Evolutionary conservation across 345 rosid genomes (phyloP), one percentile per base, ranked within the genome.

Genomic region (Pelargonium nanum): DNA sequence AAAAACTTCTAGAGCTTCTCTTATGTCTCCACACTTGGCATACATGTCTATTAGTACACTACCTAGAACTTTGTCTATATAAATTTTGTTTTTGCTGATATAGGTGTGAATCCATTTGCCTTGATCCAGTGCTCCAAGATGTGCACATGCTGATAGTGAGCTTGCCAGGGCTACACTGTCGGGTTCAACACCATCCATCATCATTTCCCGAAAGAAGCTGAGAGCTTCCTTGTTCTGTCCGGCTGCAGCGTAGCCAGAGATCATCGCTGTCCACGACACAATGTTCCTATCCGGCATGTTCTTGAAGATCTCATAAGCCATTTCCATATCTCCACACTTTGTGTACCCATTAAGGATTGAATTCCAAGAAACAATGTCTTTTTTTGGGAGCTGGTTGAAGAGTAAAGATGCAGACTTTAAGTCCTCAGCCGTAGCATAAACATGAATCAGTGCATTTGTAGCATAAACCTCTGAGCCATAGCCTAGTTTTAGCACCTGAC

Each of bases 61-160:
- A 5, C 71, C 74, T 67, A 89, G 62, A 19, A 80, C 64, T 16
- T 78, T 65, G 58, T 89, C 91, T 0, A 70, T 65, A 30, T 56
- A 25, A 25, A 72, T 62, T 28, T 68, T 53, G 25, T 1, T 58
- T 59, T 62, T 73, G 9, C 71, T 56, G 8, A 79, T 65, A 40
- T 82, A 77, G n/a, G 77, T 68, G 64, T 84, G 94, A 63, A 86
- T 80, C 87, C 88, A 89, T 70, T 81, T 79, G 65, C 96, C 96
- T 73, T 81, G 87, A 45, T 89, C 94, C 62, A 83, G 51, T 52
- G 87, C 89, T 52, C 86, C 94, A 1, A 89, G 85, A 69, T 77
- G 72, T 24, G 96, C 77, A 59, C 94, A 86, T 22, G 96, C 94
- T 16, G 91, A 81, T 20, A 86, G 70, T 30, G 79, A 68, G 58